Evolutionary conservation across 106 monocot species (phyloP), one percentile per base, ranked within the genome.

Genomic region (Dioscorea alata): DNA sequence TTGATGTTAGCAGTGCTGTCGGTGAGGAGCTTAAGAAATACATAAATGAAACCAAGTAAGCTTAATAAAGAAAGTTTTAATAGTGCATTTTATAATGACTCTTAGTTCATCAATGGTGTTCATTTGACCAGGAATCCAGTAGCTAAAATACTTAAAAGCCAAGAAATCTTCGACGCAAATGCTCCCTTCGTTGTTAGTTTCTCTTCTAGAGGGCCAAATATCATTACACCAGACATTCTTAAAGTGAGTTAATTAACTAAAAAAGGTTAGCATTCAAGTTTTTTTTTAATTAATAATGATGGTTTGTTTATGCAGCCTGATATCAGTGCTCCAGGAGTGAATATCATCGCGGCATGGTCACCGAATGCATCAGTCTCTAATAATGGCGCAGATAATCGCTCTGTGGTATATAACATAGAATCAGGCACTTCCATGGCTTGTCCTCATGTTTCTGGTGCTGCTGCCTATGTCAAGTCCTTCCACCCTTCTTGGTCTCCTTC

Each of bases 371-470:
- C 42, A 42, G 42, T 42, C 9, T 42, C 33, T n/a, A 13, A 17
- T 6, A 12, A 8, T 21, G 0, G 0, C 5, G 22, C 18, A 7
- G 65, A 17, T 15, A 35, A 34, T 19, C 12, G 28, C 12, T 17
- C 31, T 8, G 15, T 58, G 7, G 1, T 32, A 0, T 69, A 57
- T 57, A 56, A 31, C 57, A 58, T 69, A 17, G 1, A 34, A 5
- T 69, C 69, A 4, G 57, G 69, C 0, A 69, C 69, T 1, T 69
- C 69, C 56, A 69, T 69, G 56, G 20, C 69, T 4, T 69, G 69
- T 32, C 69, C 69, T 12, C 69, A 69, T 21, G 69, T 32, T 2
- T 33, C 57, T 10, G 69, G 15, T 19, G 33, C 32, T 13, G 56
- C 69, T 1, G 32, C 57, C 0, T 17, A 23, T 21, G 18, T 69